Conservation (phyloP, 148 eudicot genomes). For the Nepenthes gracilis region DNA sequence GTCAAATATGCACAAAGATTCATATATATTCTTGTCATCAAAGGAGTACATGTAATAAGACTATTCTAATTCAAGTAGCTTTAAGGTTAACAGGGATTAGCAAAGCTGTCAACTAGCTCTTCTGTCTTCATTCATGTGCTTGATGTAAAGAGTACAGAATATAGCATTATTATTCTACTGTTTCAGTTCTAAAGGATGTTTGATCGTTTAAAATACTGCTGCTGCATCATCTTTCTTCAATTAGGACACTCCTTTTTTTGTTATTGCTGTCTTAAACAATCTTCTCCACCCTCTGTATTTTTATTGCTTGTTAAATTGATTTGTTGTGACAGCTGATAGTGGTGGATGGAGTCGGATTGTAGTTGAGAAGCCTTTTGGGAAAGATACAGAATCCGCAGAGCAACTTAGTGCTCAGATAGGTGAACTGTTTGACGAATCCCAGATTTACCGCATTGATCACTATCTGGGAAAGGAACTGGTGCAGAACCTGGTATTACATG, state of each 20-base stretch:
- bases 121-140: neutral
- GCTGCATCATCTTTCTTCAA: too few species aligned
- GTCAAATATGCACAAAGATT: too few species aligned
- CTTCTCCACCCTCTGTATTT: neutral
- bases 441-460: slow-evolving; percentile 93
- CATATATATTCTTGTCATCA: too few species aligned
- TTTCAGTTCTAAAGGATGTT: too few species aligned
- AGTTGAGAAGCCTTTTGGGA: slow-evolving; percentile 97
- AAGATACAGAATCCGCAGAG: slow-evolving; percentile 79
- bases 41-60: too few species aligned
- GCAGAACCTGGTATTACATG: slow-evolving; percentile 73
- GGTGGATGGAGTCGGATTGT: slow-evolving; percentile 97
- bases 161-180: too few species aligned
- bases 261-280: neutral
- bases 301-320: slow-evolving; percentile 1
- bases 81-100: too few species aligned
- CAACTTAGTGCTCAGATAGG: slow-evolving; percentile 84
- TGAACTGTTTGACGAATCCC: slow-evolving; percentile 81
- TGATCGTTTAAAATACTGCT: too few species aligned
- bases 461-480: slow-evolving; percentile 95
- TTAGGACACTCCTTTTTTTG: neutral
- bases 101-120: neutral
- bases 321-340: slow-evolving; percentile 49
- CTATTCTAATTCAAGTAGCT: too few species aligned
- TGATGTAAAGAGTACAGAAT: too few species aligned